A percentile compares a stretch with the other conserved stretches of the same genome.
These are phyloP conservation scores for Kodamaea jinghongensis DNA, from an alignment of 805 yeast genomes.

Conservation along the genomic window DNA sequence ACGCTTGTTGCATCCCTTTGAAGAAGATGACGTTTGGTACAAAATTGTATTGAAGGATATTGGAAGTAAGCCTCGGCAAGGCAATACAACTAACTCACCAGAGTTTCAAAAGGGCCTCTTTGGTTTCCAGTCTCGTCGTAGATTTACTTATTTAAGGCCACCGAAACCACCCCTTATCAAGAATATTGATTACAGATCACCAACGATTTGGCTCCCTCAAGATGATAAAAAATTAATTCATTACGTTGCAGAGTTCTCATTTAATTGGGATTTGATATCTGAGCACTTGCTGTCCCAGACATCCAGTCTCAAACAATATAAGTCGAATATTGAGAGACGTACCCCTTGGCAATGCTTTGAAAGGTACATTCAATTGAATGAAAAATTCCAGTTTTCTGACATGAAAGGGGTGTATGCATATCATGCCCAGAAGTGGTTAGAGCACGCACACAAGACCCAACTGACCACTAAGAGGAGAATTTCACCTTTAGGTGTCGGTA, in stretches of 20 bases:
- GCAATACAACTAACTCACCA: slow-evolving; percentile 24
- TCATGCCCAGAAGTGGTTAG: slow-evolving; percentile 87
- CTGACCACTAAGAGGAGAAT: slow-evolving; percentile 84
- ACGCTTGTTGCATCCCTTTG: slow-evolving; percentile 60
- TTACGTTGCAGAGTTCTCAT: slow-evolving; percentile 80
- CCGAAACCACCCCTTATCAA: slow-evolving; percentile 88
- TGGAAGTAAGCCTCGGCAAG: slow-evolving; percentile 7
- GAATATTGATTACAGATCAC: slow-evolving; percentile 78
- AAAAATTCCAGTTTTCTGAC: slow-evolving; percentile 80
- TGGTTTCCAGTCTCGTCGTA: slow-evolving; percentile 48
- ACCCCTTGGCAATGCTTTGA: slow-evolving; percentile 99
- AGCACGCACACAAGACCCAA: slow-evolving; percentile 86
- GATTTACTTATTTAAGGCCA: slow-evolving; percentile 69
- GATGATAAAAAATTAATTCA: slow-evolving; percentile 81
- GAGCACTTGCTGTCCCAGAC: slow-evolving; percentile 70
- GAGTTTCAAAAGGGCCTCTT: slow-evolving; percentile 58
- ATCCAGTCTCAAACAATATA: slow-evolving; percentile 57
- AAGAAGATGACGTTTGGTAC: slow-evolving; percentile 62
- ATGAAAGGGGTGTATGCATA: slow-evolving; percentile 84
- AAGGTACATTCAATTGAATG: slow-evolving; percentile 88
- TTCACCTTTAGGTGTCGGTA: slow-evolving; percentile 90
- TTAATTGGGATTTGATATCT: slow-evolving; percentile 91
- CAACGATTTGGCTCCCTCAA: slow-evolving; percentile 94
- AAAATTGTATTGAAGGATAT: slow-evolving; percentile 51
- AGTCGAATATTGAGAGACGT: slow-evolving; percentile 87